Evolutionary conservation across 139 green algal species (phyloP).

Genomic region (Astrephomene gubernaculifera): DNA sequence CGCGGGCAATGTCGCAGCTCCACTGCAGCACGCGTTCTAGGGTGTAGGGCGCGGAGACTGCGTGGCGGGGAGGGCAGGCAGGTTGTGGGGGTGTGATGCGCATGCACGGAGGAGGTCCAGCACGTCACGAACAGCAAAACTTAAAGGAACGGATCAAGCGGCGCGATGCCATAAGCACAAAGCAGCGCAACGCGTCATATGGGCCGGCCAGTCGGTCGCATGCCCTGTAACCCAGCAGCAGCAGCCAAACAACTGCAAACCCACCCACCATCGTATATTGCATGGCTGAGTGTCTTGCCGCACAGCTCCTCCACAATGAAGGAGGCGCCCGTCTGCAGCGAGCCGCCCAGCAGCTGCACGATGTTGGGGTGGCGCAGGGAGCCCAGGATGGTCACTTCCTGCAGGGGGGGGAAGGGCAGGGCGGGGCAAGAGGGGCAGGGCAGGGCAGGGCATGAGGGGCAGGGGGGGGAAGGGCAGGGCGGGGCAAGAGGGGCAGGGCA

Average conservation of each 20-base stretch:
- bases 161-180: too few relatives aligned
- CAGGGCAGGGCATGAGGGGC: too few relatives aligned
- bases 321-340: not conserved
- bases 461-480: not conserved
- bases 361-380: conserved; percentile 36
- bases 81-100: not conserved
- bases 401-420: not conserved
- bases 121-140: too few relatives aligned
- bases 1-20: conserved; percentile 25
- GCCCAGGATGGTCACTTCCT: conserved; percentile 43
- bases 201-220: too few relatives aligned
- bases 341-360: conserved; percentile 35
- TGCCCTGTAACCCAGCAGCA: too few relatives aligned
- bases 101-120: too few relatives aligned
- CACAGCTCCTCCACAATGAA: conserved; percentile 48
- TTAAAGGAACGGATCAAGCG: too few relatives aligned
- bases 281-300: conserved; percentile 7
- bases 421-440: not conserved
- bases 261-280: conserved; percentile 27
- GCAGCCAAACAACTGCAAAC: too few relatives aligned
- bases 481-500: too few relatives aligned
- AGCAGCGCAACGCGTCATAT: too few relatives aligned
- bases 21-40: conserved; percentile 27
- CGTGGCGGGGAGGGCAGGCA: not conserved
- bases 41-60: conserved; percentile 16